Conservation (phyloP, 208 protist species). For the Trypanosoma mega region DNA sequence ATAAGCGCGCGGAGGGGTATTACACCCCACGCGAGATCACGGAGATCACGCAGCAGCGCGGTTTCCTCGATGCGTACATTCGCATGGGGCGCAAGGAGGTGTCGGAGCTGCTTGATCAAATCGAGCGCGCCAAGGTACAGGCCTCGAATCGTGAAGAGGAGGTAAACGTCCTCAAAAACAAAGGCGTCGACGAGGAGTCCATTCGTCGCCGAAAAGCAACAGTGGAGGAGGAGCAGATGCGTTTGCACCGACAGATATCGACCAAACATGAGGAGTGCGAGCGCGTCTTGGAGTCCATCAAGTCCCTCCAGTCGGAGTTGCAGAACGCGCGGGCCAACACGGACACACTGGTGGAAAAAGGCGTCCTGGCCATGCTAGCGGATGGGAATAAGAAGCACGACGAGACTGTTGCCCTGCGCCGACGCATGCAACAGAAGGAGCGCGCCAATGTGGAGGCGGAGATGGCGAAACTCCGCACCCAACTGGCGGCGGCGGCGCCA, state of each 20-base stretch:
- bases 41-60: conserved; percentile 10
- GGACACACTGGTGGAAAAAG: conserved; percentile 13
- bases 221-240: conserved; percentile 5
- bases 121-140: neutral
- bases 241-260: conserved; percentile 7
- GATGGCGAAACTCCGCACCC: neutral
- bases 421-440: conserved; percentile 16
- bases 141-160: neutral
- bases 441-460: neutral
- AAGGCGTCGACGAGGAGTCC: conserved; percentile 10
- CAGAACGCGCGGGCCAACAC: neutral
- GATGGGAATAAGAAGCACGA: conserved; percentile 11
- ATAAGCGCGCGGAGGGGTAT: conserved; percentile 11
- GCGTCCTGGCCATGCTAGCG: neutral
- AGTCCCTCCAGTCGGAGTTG: neutral
- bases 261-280: conserved; percentile 16
- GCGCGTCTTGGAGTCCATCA: neutral
- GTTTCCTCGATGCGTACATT: conserved; percentile 4
- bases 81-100: neutral
- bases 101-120: conserved; percentile 1
- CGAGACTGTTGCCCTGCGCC: conserved; percentile 6
- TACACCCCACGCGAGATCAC: conserved; percentile 17
- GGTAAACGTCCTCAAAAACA: conserved; percentile 1
- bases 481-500: neutral
- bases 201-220: conserved; percentile 3